These are phyloP conservation scores for Echinosophora koreensis DNA, from an alignment of 306 rosid genomes.

Conservation along the genomic window DNA sequence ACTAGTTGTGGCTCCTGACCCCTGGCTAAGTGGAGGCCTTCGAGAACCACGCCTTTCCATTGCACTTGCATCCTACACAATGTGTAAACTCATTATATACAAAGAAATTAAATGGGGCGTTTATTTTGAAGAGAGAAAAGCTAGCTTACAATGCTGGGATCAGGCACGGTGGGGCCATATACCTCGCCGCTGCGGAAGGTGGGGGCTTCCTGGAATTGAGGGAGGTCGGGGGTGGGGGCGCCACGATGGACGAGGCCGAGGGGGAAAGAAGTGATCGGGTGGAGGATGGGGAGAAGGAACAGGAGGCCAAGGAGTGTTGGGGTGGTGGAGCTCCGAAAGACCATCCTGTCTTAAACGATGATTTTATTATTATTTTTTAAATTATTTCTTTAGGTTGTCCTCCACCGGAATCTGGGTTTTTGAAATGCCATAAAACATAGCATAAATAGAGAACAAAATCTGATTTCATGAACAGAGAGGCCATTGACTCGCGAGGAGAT, in stretches of 20 bases:
- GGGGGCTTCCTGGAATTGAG: conserved; percentile 69
- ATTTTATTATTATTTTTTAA: background rate
- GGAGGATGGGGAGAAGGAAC: conserved; percentile 50
- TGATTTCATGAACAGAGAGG: conserved; percentile 19
- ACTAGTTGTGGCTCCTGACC: too few species aligned
- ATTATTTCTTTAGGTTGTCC: background rate
- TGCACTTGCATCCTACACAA: too few species aligned
- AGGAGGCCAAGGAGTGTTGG: conserved; percentile 70
- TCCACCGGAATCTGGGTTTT: conserved; percentile 16
- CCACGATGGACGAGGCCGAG: conserved; percentile 39
- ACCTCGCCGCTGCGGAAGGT: conserved; percentile 65
- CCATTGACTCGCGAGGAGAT: conserved; percentile 2
- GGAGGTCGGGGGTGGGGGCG: conserved; percentile 33
- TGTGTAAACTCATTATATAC: too few species aligned
- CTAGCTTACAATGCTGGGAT: conserved; percentile 38
- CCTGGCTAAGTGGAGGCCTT: too few species aligned
- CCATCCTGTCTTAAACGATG: conserved; percentile 63
- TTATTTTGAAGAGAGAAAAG: too few species aligned
- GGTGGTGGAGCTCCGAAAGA: conserved; percentile 51
- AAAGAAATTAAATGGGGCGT: too few species aligned
- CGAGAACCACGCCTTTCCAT: too few species aligned
- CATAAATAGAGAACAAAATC: conserved; percentile 27
- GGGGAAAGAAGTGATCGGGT: conserved; percentile 47
- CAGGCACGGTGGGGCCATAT: conserved; percentile 43
- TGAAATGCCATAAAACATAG: conserved; percentile 13